Base-by-base conservation (phyloP, 1,284 basidiomycete species). In the Volvariella volvacea region DNA sequence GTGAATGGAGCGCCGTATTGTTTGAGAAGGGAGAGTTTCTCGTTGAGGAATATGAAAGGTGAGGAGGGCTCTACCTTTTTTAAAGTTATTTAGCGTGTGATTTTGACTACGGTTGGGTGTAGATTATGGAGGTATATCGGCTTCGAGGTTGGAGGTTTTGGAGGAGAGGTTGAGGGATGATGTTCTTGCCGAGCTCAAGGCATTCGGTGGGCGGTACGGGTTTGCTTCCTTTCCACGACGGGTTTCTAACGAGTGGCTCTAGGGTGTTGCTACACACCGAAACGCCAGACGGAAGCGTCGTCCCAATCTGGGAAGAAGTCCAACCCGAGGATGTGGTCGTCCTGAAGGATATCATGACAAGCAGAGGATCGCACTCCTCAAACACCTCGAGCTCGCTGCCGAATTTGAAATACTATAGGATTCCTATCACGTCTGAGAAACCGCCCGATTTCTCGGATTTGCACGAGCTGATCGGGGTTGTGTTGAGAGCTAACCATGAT, bases 291-390 rank as follows among this genome's bases (percentile, higher is more conserved):
- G 94, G 96, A 1, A 78, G 87, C 2, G 88, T 99, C 9, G 80
- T 95, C 6, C 95, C 96, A 0, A 72, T 97, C 1, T 99, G 96
- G 96, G 95, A 98, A 63, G 89, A 92, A 54, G 89, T 90, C 1
- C 73, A 78, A 39, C 64, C 77, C n/a, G 66, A 76, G 4, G 78
- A 92, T 53, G 86, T 99, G 8, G 78, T 82, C 31, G 91, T 92
- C 0, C 71, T 98, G 32, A 88, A 91, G 55, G 92, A 96, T 46
- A 79, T 97, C 46, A 98, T 99, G 94, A 76, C 78, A 28, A 62
- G 72, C 3, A 71, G 74, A 32, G 12, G 25, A 28, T 28, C 12
- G 25, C 70, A 66, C 21, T 63, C 68, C 9, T 60, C 59, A 0
- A 61, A 73, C 12, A 69, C 70, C 16, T n/a, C 9, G 69, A 88